phyloP scores from a whole-genome alignment of 352 stramenopile species.

The Pythium pyrilobum region DNA sequence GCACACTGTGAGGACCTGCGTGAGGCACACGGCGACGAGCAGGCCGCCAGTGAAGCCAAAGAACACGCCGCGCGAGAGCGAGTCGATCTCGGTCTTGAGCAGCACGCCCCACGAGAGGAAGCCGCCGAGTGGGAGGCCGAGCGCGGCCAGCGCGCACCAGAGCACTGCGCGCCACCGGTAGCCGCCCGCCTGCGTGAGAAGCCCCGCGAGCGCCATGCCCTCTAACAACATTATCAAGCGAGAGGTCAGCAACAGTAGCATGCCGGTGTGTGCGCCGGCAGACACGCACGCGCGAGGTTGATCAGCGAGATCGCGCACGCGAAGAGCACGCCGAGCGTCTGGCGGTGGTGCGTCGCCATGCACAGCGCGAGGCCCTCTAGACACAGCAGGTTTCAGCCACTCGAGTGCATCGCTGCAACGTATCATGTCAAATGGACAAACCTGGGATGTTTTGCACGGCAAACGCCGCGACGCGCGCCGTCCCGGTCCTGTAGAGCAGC shows the following conservation, averaged over 20 bases:
- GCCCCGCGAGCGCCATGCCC: slow-evolving; percentile 15
- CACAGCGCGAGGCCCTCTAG: slow-evolving; percentile 22
- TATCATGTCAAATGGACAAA: slow-evolving; percentile 2
- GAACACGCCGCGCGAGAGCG: slow-evolving; percentile 3
- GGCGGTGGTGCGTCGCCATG: slow-evolving; percentile 9
- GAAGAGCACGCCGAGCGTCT: slow-evolving; percentile 18
- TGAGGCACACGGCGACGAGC: slow-evolving; percentile 17
- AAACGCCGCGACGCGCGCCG: slow-evolving; percentile 12
- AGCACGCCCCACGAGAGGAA: slow-evolving; percentile 17
- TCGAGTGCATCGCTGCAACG: too few relatives aligned
- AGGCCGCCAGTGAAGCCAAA: slow-evolving; percentile 13
- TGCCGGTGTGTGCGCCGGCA: too few relatives aligned
- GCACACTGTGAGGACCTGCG: slow-evolving; percentile 21
- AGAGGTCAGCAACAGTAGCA: background rate
- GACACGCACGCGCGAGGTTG: slow-evolving; percentile 22
- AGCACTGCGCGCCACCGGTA: slow-evolving; percentile 21
- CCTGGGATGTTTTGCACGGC: slow-evolving; percentile 17
- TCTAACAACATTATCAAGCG: background rate
- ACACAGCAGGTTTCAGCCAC: too few relatives aligned
- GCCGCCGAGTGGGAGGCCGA: slow-evolving; percentile 18
- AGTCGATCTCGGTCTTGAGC: slow-evolving; percentile 1
- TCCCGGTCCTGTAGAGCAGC: slow-evolving; percentile 18
- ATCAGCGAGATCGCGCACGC: slow-evolving; percentile 15
- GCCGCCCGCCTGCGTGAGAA: slow-evolving; percentile 14
- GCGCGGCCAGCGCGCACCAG: slow-evolving; percentile 19